Conservation (phyloP, 2,329 filamentous ascomycete genomes). For the Exophiala xenobiotica region DNA sequence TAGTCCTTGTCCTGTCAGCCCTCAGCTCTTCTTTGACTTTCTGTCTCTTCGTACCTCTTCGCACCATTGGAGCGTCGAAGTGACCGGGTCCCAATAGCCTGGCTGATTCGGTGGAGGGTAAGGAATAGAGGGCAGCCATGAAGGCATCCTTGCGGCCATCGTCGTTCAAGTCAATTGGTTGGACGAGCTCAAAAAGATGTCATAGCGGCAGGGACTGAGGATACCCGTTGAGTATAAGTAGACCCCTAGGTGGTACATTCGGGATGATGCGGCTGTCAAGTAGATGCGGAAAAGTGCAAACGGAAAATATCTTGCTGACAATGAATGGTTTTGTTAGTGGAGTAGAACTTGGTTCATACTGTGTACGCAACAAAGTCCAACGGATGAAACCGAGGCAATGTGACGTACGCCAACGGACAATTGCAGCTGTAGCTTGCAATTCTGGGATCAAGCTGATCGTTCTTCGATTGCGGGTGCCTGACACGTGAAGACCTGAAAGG, state of each 20-base stretch:
- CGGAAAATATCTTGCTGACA: not conserved
- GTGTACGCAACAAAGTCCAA: not conserved
- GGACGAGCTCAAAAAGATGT: not conserved
- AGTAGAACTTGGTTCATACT: not conserved
- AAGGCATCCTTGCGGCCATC: slow-evolving; percentile 32
- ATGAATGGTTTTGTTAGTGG: not conserved
- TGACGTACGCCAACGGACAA: not conserved
- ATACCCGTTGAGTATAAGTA: not conserved
- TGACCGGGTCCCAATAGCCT: slow-evolving; percentile 69
- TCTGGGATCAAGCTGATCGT: not conserved
- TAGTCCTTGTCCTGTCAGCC: slow-evolving; percentile 58
- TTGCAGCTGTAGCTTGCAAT: no score
- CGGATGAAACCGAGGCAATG: not conserved
- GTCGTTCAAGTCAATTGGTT: not conserved
- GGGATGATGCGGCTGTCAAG: not conserved
- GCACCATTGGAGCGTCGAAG: slow-evolving; percentile 74
- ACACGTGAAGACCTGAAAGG: not conserved
- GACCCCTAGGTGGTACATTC: no score
- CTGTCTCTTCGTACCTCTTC: slow-evolving; percentile 71
- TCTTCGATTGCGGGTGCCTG: not conserved
- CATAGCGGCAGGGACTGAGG: no score
- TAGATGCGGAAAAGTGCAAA: not conserved
- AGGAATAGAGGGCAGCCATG: slow-evolving; percentile 45
- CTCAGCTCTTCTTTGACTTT: no score
- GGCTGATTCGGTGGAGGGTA: slow-evolving; percentile 52